Evolutionary conservation across 305 asterid species (phyloP).

Genomic region (Fraxinus albicans): DNA sequence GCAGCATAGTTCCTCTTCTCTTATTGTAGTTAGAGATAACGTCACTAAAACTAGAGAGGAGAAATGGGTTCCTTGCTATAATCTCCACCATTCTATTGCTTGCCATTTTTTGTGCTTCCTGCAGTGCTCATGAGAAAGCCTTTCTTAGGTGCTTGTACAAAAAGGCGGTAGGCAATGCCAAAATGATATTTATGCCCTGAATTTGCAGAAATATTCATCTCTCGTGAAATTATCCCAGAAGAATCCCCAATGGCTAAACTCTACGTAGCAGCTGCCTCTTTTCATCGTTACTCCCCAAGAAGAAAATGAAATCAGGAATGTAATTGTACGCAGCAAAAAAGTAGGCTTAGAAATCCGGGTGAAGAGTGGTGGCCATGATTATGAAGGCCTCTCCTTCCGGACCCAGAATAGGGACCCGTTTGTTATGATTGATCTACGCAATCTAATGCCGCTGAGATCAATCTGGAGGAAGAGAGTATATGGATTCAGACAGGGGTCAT

Average conservation of each 20-base stretch:
- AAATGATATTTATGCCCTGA: conserved; percentile 17
- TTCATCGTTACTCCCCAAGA: conserved; percentile 25
- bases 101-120: not conserved
- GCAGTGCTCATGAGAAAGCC: conserved; percentile 7
- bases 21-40: not conserved
- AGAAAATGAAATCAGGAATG: conserved; percentile 21
- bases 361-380: conserved; percentile 50
- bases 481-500: conserved; percentile 46
- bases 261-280: conserved; percentile 23
- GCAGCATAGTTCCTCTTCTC: not conserved
- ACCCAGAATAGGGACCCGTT: conserved; percentile 13
- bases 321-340: conserved; percentile 25
- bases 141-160: conserved; percentile 29
- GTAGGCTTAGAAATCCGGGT: conserved; percentile 30
- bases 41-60: not conserved
- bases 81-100: conserved; percentile 10
- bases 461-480: conserved; percentile 21
- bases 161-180: not conserved
- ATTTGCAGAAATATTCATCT: conserved; percentile 10
- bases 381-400: conserved; percentile 47
- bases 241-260: conserved; percentile 37
- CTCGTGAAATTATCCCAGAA: conserved; percentile 22
- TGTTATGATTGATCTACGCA: conserved; percentile 35
- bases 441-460: conserved; percentile 20
- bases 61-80: conserved; percentile 1